Evolutionary conservation across 371 early-diverging fungal species (phyloP).

Genomic region (Cokeromyces recurvatus): DNA sequence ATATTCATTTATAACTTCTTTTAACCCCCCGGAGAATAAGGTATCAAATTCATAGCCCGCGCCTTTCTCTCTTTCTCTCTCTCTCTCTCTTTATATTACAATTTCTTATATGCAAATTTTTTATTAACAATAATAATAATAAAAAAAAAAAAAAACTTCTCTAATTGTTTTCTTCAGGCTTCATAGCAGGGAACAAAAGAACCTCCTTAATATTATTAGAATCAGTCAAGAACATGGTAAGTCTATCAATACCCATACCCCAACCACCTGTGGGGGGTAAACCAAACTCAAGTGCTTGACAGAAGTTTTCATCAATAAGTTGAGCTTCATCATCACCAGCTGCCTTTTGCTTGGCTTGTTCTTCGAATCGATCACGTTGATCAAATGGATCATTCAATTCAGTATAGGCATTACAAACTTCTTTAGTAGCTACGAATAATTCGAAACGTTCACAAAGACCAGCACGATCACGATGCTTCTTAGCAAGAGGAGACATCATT

Average conservation of each 20-base stretch:
- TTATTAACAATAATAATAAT: too few species aligned
- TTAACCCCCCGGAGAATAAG: too few species aligned
- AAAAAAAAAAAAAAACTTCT: too few species aligned
- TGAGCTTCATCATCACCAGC: slow-evolving; percentile 99
- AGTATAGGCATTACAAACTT: slow-evolving; percentile 98
- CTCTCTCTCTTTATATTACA: too few species aligned
- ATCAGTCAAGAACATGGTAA: slow-evolving; percentile 99
- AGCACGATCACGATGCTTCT: slow-evolving; percentile 88
- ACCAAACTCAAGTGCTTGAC: slow-evolving; percentile 97
- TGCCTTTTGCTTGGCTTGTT: slow-evolving; percentile 96
- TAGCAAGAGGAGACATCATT: slow-evolving; percentile 99
- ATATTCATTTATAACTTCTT: too few species aligned
- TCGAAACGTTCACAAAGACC: slow-evolving; percentile 99
- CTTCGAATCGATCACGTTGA: slow-evolving; percentile 95
- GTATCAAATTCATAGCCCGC: too few species aligned
- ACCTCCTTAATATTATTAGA: slow-evolving; percentile 89
- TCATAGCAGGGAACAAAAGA: slow-evolving; percentile 86
- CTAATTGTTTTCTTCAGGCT: slow-evolving; percentile 61
- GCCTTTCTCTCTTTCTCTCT: too few species aligned
- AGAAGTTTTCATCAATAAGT: slow-evolving; percentile 97
- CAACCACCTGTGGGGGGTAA: slow-evolving; percentile 98
- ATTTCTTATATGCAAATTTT: too few species aligned
- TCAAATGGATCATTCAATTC: slow-evolving; percentile 99
- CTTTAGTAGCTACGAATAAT: slow-evolving; percentile 98
- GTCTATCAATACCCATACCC: slow-evolving; percentile 99